Evolutionary conservation across 2,329 filamentous ascomycete genomes (phyloP).

Genomic region (Stagonosporopsis chrysanthemi): DNA sequence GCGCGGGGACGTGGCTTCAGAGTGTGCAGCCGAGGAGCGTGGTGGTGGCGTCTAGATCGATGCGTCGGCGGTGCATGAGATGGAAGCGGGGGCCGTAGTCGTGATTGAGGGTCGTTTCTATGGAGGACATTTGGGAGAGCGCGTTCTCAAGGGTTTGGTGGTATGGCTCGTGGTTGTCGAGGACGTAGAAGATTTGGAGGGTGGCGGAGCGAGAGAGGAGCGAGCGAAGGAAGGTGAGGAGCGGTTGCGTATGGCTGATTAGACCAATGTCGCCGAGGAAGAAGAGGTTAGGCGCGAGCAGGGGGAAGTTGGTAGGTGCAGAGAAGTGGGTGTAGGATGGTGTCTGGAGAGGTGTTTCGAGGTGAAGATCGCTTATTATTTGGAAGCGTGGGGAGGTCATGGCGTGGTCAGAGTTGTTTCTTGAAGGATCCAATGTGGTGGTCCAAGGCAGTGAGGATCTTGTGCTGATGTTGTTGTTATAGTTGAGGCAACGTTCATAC

Average conservation of each 20-base stretch:
- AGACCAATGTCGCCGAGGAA: slow-evolving; percentile 16
- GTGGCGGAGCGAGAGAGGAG: not conserved
- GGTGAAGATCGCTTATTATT: slow-evolving; percentile 20
- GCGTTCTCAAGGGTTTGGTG: slow-evolving; percentile 3
- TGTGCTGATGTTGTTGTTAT: not conserved
- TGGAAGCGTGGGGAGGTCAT: slow-evolving; percentile 12
- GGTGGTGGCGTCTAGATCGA: slow-evolving; percentile 1
- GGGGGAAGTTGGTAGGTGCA: not conserved
- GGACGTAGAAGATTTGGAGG: slow-evolving; percentile 9
- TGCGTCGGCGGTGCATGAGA: slow-evolving; percentile 6
- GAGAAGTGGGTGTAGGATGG: slow-evolving; percentile 13
- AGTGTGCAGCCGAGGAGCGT: slow-evolving; percentile 22
- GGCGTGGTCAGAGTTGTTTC: not conserved
- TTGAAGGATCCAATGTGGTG: not conserved
- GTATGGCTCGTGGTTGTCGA: slow-evolving; percentile 13
- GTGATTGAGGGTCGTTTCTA: not conserved
- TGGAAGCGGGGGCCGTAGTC: slow-evolving; percentile 8
- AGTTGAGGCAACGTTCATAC: not conserved
- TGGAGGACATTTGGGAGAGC: not conserved
- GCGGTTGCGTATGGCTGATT: not conserved
- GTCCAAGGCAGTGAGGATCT: not conserved
- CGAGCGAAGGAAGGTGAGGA: slow-evolving; percentile 9
- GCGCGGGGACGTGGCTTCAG: slow-evolving; percentile 7
- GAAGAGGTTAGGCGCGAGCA: slow-evolving; percentile 4
- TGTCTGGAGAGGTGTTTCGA: slow-evolving; percentile 16